Percentiles rank a stretch among this genome's conserved stretches.
phyloP scores from a whole-genome alignment of 2,329 filamentous ascomycete genomes.

The Ploettnerulaceae sp. region DNA sequence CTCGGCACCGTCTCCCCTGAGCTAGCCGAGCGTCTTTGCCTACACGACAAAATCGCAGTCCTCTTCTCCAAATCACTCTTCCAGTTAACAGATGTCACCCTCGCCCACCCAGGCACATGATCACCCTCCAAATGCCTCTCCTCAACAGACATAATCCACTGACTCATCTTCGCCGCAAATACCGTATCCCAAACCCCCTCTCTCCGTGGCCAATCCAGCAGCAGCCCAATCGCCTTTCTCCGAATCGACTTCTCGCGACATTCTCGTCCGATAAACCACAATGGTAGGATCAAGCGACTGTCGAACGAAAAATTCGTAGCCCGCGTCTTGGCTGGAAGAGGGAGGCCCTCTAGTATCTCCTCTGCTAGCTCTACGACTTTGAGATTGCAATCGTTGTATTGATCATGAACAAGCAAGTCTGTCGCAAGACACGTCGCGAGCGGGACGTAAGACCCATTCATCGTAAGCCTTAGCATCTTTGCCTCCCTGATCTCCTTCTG shows the following conservation, averaged over 20 bases:
- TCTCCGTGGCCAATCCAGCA: slow-evolving; percentile 50
- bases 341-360: background rate
- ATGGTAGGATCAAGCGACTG: slow-evolving; percentile 55
- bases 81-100: slow-evolving; percentile 11
- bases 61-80: slow-evolving; percentile 7
- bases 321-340: background rate
- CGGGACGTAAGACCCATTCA: too few species aligned
- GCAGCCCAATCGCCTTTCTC: slow-evolving; percentile 55
- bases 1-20: slow-evolving; percentile 5
- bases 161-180: slow-evolving; percentile 4
- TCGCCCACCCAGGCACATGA: slow-evolving; percentile 8
- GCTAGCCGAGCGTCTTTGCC: slow-evolving; percentile 5
- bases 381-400: background rate
- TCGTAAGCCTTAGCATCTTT: too few species aligned
- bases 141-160: slow-evolving; percentile 13
- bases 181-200: slow-evolving; percentile 60
- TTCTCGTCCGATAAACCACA: slow-evolving; percentile 60
- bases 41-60: slow-evolving; percentile 8
- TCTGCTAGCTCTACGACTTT: background rate
- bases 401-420: too few species aligned
- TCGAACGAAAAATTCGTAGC: slow-evolving; percentile 50
- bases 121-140: slow-evolving; percentile 5
- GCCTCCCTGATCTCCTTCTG: too few species aligned
- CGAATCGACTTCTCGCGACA: slow-evolving; percentile 52
- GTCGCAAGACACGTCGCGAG: too few species aligned